A percentile compares a stretch with the other conserved stretches of the same genome.
Evolutionary conservation across 805 yeast genomes (phyloP).

Genomic region (Nakazawaea peltata): DNA sequence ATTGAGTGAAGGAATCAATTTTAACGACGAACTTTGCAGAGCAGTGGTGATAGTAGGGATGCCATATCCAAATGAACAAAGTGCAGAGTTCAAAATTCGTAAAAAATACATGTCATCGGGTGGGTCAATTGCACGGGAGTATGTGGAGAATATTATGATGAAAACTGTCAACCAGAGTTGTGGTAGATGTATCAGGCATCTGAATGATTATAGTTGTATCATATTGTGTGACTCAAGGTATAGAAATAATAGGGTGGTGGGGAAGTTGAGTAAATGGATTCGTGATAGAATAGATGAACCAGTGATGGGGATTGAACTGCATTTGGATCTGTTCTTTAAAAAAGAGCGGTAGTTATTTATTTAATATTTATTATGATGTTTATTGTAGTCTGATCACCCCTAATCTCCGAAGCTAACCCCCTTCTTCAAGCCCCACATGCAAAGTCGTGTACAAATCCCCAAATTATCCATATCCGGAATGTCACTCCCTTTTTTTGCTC

Average conservation of each 20-base stretch:
- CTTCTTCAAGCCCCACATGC: too few species aligned
- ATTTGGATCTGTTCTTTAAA: too few species aligned
- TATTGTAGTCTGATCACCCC: too few species aligned
- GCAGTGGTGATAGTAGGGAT: conserved; percentile 82
- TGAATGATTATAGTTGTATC: conserved; percentile 71
- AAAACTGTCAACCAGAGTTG: conserved; percentile 87
- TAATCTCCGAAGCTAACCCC: too few species aligned
- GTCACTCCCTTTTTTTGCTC: too few species aligned
- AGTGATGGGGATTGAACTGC: background rate
- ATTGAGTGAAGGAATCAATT: conserved; percentile 89
- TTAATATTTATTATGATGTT: too few species aligned
- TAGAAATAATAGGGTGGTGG: conserved; percentile 36
- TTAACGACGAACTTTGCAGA: conserved; percentile 80
- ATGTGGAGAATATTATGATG: conserved; percentile 82
- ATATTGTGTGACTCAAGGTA: conserved; percentile 66
- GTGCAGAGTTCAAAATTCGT: conserved; percentile 76
- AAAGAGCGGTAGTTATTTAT: background rate
- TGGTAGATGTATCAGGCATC: conserved; percentile 86
- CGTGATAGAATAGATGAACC: conserved; percentile 22
- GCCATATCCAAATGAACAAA: conserved; percentile 79
- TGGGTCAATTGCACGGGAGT: conserved; percentile 31
- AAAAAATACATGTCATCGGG: conserved; percentile 16
- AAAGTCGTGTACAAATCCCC: too few species aligned
- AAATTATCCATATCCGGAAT: too few species aligned
- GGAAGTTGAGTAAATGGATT: conserved; percentile 73